A percentile compares a stretch with the other conserved stretches of the same genome.
These are phyloP conservation scores for Hyaloscypha bicolor DNA, from an alignment of 495 filamentous ascomycete genomes.

Conservation along the genomic window DNA sequence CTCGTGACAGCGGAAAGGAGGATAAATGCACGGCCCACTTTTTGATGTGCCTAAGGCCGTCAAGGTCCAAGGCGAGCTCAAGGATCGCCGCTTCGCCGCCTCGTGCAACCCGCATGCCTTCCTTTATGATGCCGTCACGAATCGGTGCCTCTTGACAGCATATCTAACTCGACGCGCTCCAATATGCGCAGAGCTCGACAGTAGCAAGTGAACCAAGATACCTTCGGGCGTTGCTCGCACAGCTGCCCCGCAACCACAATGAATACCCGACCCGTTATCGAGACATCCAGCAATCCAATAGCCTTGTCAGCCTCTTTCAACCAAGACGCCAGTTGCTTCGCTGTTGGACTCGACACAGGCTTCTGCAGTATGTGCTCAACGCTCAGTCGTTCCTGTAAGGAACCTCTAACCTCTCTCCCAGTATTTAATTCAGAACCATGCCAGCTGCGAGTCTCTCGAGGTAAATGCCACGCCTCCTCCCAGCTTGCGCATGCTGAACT, in stretches of 20 bases:
- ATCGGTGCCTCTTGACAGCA: background rate
- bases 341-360: slow-evolving; percentile 83
- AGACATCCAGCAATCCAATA: slow-evolving; percentile 69
- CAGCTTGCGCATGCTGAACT: slow-evolving; percentile 8
- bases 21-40: slow-evolving; percentile 3
- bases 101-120: background rate
- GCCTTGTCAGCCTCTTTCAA: slow-evolving; percentile 89
- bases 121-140: background rate
- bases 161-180: background rate
- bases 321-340: slow-evolving; percentile 82
- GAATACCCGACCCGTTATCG: slow-evolving; percentile 89
- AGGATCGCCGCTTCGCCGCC: background rate
- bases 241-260: slow-evolving; percentile 51
- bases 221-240: background rate
- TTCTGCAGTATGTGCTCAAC: slow-evolving; percentile 73
- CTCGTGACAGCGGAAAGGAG: background rate
- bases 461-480: slow-evolving; percentile 33
- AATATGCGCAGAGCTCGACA: slow-evolving; percentile 11
- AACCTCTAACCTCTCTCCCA: slow-evolving; percentile 37
- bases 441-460: slow-evolving; percentile 68
- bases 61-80: too few relatives aligned
- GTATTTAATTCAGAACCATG: slow-evolving; percentile 81
- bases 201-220: background rate
- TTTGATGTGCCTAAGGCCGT: background rate
- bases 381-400: background rate